Evolutionary conservation across 257 asterid genomes (phyloP).

Genomic region (Solanum chmielewskii): DNA sequence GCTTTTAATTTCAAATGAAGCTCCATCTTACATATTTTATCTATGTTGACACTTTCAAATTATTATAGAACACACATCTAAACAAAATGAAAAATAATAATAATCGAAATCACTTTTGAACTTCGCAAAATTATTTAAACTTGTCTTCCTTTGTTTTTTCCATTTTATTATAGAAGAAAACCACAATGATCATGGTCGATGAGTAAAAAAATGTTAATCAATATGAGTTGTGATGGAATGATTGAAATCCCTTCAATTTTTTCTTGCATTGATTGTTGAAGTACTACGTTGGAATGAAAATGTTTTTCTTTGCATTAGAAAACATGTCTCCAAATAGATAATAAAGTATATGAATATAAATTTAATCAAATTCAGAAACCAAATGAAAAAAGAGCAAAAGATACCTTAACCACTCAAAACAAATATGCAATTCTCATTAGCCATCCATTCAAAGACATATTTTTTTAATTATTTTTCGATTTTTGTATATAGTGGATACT

Average conservation of each 20-base stretch:
- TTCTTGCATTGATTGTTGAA: no score
- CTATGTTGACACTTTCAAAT: neutral
- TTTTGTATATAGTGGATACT: no score
- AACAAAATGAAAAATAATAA: neutral
- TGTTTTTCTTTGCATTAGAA: no score
- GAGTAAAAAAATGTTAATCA: no score
- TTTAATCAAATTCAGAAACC: neutral
- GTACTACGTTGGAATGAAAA: neutral
- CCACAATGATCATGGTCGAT: neutral
- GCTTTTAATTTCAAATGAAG: neutral
- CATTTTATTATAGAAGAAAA: neutral
- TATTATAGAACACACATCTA: neutral
- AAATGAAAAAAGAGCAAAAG: accelerated
- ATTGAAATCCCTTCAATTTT: no score
- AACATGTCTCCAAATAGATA: no score
- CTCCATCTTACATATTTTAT: no score
- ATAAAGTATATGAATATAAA: no score
- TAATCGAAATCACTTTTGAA: neutral
- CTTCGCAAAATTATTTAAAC: neutral
- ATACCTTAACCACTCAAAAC: neutral
- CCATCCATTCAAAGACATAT: neutral
- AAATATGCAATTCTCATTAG: neutral
- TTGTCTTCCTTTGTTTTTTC: neutral
- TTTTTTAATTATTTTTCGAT: no score
- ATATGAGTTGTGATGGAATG: neutral